Evolutionary conservation across 768 basidiomycete genomes (phyloP), one percentile per base, ranked within the genome.

Genomic region (Artomyces pyxidatus): DNA sequence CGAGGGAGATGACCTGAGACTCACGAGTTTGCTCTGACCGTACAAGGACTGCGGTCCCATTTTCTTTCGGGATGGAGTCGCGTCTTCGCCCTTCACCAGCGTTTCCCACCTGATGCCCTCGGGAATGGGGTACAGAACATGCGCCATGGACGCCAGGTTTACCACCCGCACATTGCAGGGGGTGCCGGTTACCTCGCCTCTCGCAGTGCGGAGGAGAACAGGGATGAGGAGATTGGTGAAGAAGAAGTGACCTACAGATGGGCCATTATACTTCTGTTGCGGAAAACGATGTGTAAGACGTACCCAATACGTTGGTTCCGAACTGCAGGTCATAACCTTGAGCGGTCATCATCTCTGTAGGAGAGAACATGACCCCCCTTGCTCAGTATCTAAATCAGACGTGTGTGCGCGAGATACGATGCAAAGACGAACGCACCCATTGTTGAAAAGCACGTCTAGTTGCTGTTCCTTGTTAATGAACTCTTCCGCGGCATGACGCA

Each of bases 161-260:
- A 66, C 47, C 4, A 66, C 60, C 2, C 65, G 64, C 8, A 54
- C 53, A 21, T 17, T n/a, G 56, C 45, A 6, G 28, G 29, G 3
- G 29, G 17, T 16, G 41, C 32, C 14, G 47, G 30, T 11, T 21
- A 26, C n/a, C 38, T 53, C 46, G 43, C 42, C 11, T n/a, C 38
- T 53, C 46, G 43, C 42, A 10, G 56, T 48, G 10, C 52, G 57
- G 17, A 49, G 54, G 10, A 61, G 47, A 16, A 47, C 45, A 10
- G 64, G 61, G 17, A 66, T 47, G 11, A 67, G 54, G 8, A 59
- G 49, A 12, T 48, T 51, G 19, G 58, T 59, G 26, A 59, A 35
- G 29, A 42, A 52, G 44, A 42, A 58, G 50, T 58, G 58, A 22
- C 60, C 52, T 50, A 19, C 14, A 8, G 23, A 32, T 32, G 17